These are phyloP conservation scores for Penicillium sclerotigenum DNA, from an alignment of 2,329 filamentous ascomycete species.

Conservation along the genomic window DNA sequence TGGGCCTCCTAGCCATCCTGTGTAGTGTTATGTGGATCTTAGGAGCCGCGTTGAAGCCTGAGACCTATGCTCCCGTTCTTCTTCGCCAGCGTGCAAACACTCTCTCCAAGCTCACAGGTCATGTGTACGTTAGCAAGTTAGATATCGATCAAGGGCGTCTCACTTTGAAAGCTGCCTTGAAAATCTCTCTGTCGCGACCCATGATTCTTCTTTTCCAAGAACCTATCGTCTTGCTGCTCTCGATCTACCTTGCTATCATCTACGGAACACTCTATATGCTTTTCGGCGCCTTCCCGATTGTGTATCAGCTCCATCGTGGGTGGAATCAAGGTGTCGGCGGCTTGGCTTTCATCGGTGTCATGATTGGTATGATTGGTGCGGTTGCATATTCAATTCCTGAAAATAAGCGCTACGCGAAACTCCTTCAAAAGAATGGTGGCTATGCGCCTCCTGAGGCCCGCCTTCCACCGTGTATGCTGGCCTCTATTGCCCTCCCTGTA, in stretches of 20 bases:
- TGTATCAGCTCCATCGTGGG: constrained; percentile 46
- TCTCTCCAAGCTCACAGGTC: constrained; percentile 50
- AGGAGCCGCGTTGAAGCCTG: constrained; percentile 31
- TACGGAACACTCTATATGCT: constrained; percentile 55
- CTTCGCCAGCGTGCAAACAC: constrained; percentile 50
- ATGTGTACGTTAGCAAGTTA: constrained; percentile 45
- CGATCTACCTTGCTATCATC: constrained; percentile 51
- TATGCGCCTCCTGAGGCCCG: constrained; percentile 61
- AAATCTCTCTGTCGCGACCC: constrained; percentile 50
- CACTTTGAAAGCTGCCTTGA: constrained; percentile 40
- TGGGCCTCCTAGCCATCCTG: constrained; percentile 62
- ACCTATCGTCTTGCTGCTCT: constrained; percentile 51
- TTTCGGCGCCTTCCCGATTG: constrained; percentile 52
- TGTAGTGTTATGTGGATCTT: constrained; percentile 56
- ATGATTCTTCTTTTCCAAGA: constrained; percentile 49
- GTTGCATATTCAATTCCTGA: constrained; percentile 43
- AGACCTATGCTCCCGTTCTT: constrained; percentile 51
- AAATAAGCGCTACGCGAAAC: constrained; percentile 41
- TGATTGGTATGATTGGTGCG: constrained; percentile 41
- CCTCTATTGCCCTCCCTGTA: constrained; percentile 52
- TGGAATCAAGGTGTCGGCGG: constrained; percentile 49
- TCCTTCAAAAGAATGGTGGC: constrained; percentile 49
- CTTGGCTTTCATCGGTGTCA: constrained; percentile 50
- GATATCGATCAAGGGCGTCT: constrained; percentile 44
- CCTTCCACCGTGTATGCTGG: constrained; percentile 50